Conservation (phyloP, 352 stramenopile genomes). For the Pythium pyrilobum region DNA sequence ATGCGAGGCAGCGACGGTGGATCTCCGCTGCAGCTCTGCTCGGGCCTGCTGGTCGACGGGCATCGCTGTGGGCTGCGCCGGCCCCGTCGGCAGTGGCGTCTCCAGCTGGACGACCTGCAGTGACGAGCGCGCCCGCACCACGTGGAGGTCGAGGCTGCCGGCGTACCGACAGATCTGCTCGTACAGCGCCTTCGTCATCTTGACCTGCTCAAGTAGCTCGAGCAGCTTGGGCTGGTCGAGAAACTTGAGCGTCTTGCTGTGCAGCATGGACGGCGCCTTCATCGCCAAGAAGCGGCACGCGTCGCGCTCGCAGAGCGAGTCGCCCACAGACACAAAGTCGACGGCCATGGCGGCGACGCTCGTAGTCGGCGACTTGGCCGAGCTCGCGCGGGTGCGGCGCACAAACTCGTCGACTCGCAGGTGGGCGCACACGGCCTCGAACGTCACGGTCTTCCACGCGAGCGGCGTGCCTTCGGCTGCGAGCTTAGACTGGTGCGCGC, state of each 20-base stretch:
- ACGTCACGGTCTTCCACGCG: conserved; percentile 49
- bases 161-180: conserved; percentile 36
- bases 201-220: conserved; percentile 44
- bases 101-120: conserved; percentile 35
- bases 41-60: neutral
- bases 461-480: conserved; percentile 26
- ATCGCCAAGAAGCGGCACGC: conserved; percentile 39
- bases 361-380: neutral
- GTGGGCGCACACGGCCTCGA: conserved; percentile 45
- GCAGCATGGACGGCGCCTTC: conserved; percentile 25
- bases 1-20: neutral
- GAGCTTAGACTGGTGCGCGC: conserved; percentile 5
- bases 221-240: conserved; percentile 35
- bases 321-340: conserved; percentile 51
- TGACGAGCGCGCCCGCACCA: conserved; percentile 16
- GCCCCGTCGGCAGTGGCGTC: neutral
- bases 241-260: conserved; percentile 55
- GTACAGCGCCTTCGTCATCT: conserved; percentile 30
- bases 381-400: conserved; percentile 6
- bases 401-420: conserved; percentile 41
- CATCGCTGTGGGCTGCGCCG: neutral
- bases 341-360: conserved; percentile 9
- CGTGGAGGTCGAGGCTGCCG: conserved; percentile 37
- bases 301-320: conserved; percentile 50
- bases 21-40: conserved; percentile 5